phyloP scores from a whole-genome alignment of 192 early-diverging fungal genomes.

The Entrophospora sp. region DNA sequence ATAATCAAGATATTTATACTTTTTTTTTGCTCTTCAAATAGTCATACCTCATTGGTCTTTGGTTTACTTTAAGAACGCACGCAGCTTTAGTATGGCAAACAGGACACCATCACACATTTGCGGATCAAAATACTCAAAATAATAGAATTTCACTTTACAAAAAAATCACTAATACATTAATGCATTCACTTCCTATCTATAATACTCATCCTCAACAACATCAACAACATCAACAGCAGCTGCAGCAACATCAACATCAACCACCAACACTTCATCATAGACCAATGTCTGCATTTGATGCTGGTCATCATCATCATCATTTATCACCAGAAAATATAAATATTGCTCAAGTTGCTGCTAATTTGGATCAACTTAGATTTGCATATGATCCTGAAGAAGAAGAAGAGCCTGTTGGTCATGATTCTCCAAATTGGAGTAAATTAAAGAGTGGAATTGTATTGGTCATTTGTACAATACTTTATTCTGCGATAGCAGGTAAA shows the following conservation, averaged over 20 bases:
- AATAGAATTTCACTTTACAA: no score
- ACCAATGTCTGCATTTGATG: not conserved
- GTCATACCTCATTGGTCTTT: slow-evolving; percentile 83
- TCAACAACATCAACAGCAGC: no score
- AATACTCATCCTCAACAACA: not conserved
- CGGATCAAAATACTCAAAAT: no score
- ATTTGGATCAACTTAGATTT: slow-evolving; percentile 24
- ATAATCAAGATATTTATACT: not conserved
- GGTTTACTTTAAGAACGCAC: slow-evolving; percentile 91
- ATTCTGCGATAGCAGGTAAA: slow-evolving; percentile 70
- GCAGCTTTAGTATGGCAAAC: slow-evolving; percentile 66
- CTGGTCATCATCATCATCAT: not conserved
- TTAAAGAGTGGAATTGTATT: slow-evolving; percentile 69
- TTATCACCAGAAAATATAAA: not conserved
- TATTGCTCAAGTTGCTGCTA: slow-evolving; percentile 10
- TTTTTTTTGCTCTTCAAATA: slow-evolving; percentile 22
- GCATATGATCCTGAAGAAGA: slow-evolving; percentile 52
- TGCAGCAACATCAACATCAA: not conserved
- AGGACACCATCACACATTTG: slow-evolving; percentile 26
- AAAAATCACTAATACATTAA: no score
- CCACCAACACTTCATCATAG: no score
- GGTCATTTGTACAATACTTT: slow-evolving; percentile 72
- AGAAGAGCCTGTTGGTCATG: slow-evolving; percentile 67
- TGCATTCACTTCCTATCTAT: no score
- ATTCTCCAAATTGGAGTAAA: slow-evolving; percentile 88